These are phyloP conservation scores for Aristolochia californica DNA, from an alignment of 164 flowering plant species.

Conservation along the genomic window DNA sequence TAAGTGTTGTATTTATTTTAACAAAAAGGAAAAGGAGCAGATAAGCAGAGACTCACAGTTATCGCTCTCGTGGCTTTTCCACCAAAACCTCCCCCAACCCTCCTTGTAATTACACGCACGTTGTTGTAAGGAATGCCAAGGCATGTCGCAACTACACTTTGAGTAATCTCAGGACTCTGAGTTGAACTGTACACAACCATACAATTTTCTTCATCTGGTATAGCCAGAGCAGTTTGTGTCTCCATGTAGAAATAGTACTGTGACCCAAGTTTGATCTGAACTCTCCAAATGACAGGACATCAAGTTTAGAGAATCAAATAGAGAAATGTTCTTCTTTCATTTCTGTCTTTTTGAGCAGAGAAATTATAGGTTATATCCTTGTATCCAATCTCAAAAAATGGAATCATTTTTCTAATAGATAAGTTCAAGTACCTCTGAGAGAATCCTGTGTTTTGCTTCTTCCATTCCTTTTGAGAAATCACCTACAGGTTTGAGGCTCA, in stretches of 20 bases:
- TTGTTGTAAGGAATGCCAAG: conserved; percentile 82
- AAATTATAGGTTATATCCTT: too few species aligned
- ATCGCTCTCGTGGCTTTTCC: conserved; percentile 64
- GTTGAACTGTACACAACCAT: conserved; percentile 67
- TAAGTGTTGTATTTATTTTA: too few species aligned
- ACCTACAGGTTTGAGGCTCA: conserved; percentile 46
- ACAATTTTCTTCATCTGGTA: conserved; percentile 92
- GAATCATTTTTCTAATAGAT: too few species aligned
- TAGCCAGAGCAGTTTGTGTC: conserved; percentile 81
- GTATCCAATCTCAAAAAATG: too few species aligned
- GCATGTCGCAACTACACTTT: conserved; percentile 50
- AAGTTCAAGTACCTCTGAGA: conserved; percentile 41
- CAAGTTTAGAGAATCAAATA: background rate
- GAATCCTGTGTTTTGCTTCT: conserved; percentile 74
- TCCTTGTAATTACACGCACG: conserved; percentile 78
- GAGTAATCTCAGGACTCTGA: conserved; percentile 62
- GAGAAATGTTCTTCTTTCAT: too few species aligned
- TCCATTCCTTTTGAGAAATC: conserved; percentile 73
- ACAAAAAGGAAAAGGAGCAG: too few species aligned
- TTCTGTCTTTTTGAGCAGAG: too few species aligned
- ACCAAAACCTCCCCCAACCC: conserved; percentile 96
- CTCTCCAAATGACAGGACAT: conserved; percentile 1
- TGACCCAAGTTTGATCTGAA: conserved; percentile 69
- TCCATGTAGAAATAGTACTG: conserved; percentile 92
- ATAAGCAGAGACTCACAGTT: conserved; percentile 43